These are phyloP conservation scores for Viridothelium virens DNA, from an alignment of 495 filamentous ascomycete genomes.

Conservation along the genomic window DNA sequence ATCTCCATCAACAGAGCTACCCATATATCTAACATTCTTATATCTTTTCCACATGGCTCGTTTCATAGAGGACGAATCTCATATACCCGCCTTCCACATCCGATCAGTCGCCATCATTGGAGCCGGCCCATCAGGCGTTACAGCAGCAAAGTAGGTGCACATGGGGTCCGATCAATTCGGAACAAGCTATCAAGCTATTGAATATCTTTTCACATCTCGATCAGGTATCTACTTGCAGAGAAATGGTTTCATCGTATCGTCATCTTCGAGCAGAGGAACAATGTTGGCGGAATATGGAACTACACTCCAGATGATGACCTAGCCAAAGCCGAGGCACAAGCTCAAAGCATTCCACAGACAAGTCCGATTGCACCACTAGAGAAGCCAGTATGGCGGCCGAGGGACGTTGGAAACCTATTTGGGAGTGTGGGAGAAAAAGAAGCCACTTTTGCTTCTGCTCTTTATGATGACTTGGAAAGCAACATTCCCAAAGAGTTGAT, in stretches of 20 bases:
- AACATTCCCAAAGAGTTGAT: conserved; percentile 83
- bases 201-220: not conserved
- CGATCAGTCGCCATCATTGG: conserved; percentile 59
- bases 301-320: conserved; percentile 42
- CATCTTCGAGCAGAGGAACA: conserved; percentile 71
- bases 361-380: conserved; percentile 28
- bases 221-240: conserved; percentile 68
- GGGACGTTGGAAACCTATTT: conserved; percentile 18
- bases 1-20: not conserved
- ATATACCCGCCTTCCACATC: conserved; percentile 28
- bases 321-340: conserved; percentile 15
- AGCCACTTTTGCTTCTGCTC: conserved; percentile 54
- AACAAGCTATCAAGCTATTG: not conserved
- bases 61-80: not conserved
- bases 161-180: not conserved
- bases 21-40: too few species aligned
- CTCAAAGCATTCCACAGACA: conserved; percentile 34
- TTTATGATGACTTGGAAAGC: conserved; percentile 75
- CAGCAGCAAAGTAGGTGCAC: conserved; percentile 48
- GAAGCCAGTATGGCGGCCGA: conserved; percentile 25
- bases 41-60: not conserved
- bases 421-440: conserved; percentile 17
- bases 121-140: conserved; percentile 60
- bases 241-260: conserved; percentile 60
- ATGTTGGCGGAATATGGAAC: conserved; percentile 79